Evolutionary conservation across 108 stramenopile species (phyloP).

Genomic region (Licmophora abbreviata): DNA sequence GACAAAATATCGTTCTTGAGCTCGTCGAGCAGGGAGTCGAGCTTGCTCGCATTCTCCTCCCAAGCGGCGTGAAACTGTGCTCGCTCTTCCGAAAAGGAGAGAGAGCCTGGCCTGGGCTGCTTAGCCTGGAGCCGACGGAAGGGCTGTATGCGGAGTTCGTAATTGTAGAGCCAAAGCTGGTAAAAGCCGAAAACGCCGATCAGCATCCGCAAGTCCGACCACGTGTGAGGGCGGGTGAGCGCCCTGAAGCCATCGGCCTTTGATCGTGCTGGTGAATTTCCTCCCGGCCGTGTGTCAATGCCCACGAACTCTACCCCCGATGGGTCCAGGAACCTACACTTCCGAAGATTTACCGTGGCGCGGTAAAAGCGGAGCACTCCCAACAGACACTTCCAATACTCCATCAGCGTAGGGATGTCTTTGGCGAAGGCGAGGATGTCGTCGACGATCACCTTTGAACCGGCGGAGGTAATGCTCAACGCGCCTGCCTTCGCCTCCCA

Average conservation of each 20-base stretch:
- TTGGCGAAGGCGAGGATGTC: background rate
- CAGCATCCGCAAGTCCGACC: background rate
- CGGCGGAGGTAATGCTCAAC: background rate
- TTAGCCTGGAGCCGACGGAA: background rate
- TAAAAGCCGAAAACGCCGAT: constrained; percentile 1
- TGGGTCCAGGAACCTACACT: background rate
- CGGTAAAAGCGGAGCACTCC: background rate
- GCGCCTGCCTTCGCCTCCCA: background rate
- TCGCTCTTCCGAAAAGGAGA: background rate
- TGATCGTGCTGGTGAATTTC: background rate
- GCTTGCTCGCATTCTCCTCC: background rate
- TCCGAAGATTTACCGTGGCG: background rate
- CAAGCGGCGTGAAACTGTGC: background rate
- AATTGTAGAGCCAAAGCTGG: background rate
- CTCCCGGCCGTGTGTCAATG: background rate
- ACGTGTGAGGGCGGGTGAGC: background rate
- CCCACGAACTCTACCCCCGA: background rate
- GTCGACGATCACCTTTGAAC: background rate
- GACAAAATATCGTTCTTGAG: background rate
- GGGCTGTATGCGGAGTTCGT: background rate
- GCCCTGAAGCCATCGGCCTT: background rate
- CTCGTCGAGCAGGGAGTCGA: background rate
- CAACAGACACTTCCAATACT: background rate
- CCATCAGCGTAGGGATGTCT: background rate
- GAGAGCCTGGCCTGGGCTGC: background rate